Base-by-base conservation (phyloP, 2,329 filamentous ascomycete genomes). In the Apiospora marii region DNA sequence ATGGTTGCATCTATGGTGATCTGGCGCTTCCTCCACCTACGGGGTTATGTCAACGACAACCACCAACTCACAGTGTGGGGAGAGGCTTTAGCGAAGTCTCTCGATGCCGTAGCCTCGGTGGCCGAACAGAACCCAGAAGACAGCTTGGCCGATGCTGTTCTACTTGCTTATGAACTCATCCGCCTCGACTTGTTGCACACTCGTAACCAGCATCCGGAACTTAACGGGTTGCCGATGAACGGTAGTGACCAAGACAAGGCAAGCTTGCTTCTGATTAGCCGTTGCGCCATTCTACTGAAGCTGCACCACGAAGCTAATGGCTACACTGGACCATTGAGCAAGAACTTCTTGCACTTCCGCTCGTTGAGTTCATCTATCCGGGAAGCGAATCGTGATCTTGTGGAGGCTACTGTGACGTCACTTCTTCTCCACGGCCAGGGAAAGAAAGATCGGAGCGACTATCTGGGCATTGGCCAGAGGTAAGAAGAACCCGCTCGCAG, bases 281-380 rank as follows among this genome's bases (percentile, higher is more conserved):
- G 96, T 51, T 92, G 95, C 74, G 94, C 95, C 19, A 95, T 93
- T 70, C 86, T 98, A 72, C 89, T 95, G 70, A 94, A 93, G 79
- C 87, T 98, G 74, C 90, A 92, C 44, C 96, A 99, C 81, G 90
- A 94, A 77, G 88, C 89, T 4, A 95, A 96, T 77, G 96, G 96
- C 43, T 99, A 98, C 83, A 98, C 96, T 1, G 96, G 96, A 0
- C 96, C 96, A 1, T 88, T 99, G 1, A 98, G 95, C 86, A 92
- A 96, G 82, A 95, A 96, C 76, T 87, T 98, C 70, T 87, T 99
- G 58, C 92, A 91, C 37, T 99, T 95, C 85, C 93, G 94, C 74
- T 95, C 94, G 1, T 87, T 98, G 72, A 91, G 94, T 53, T 92
- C 92, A 2, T 91, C 93, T 53, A 92, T 98, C 34, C 92, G 95